phyloP scores from a whole-genome alignment of 2,329 filamentous ascomycete genomes.

The Sporothrix curviconia region DNA sequence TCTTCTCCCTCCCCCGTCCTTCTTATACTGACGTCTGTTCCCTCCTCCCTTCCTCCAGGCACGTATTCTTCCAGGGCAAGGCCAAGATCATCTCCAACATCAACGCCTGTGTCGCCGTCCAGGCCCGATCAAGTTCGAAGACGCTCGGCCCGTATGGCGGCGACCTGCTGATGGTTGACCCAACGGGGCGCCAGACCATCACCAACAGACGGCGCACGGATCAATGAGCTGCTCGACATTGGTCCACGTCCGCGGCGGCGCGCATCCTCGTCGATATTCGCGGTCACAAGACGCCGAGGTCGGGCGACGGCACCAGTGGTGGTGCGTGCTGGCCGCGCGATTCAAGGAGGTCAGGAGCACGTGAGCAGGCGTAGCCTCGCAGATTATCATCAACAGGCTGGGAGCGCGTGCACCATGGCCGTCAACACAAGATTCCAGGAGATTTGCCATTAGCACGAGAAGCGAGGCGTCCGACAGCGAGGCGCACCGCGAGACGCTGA shows the following conservation, averaged over 20 bases:
- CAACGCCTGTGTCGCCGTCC: constrained; percentile 93
- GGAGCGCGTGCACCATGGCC: constrained; percentile 80
- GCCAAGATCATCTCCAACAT: constrained; percentile 97
- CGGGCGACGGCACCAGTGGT: constrained; percentile 97
- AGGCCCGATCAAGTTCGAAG: constrained; percentile 87
- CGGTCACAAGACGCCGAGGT: constrained; percentile 99
- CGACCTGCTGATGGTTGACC: constrained; percentile 90
- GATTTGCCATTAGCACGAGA: constrained; percentile 82
- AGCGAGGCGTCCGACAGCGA: constrained; percentile 50
- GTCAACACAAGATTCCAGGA: constrained; percentile 99
- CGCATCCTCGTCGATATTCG: constrained; percentile 95
- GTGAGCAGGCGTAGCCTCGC: constrained; percentile 96
- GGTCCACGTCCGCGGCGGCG: constrained; percentile 94
- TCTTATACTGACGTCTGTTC: background rate
- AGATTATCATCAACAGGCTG: constrained; percentile 95
- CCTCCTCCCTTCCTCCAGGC: constrained; percentile 53
- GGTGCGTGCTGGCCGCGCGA: constrained; percentile 91
- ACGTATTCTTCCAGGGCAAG: constrained; percentile 96
- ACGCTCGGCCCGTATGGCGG: constrained; percentile 95
- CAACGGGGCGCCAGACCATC: constrained; percentile 92
- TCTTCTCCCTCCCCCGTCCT: constrained; percentile 21
- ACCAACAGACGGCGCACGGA: constrained; percentile 98
- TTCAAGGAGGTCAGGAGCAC: constrained; percentile 95
- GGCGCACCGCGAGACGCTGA: constrained; percentile 79
- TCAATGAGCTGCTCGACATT: constrained; percentile 99